Percentiles rank a stretch among this genome's conserved stretches.
These are phyloP conservation scores for Vitis riparia DNA, from an alignment of 164 flowering plant genomes.

Conservation along the genomic window DNA sequence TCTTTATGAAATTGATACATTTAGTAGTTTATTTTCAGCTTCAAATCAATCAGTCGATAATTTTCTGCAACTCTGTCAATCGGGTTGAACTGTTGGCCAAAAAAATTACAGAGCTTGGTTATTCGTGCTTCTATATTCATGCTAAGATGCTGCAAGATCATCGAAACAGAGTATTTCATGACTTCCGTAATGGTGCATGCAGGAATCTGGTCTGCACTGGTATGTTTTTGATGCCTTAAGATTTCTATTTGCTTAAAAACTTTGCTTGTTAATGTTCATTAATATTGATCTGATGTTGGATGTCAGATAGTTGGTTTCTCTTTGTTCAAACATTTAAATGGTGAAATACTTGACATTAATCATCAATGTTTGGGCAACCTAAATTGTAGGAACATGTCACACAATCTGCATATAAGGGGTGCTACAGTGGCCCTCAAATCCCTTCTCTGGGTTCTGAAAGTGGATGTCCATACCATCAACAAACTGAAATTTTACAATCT, in stretches of 20 bases:
- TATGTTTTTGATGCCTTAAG: constrained; percentile 19
- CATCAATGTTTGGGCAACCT: too few relatives aligned
- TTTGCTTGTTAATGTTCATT: too few relatives aligned
- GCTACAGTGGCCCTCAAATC: too few relatives aligned
- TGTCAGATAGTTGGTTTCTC: neutral
- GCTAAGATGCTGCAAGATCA: constrained; percentile 99
- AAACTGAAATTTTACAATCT: too few relatives aligned
- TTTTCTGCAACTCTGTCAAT: constrained; percentile 97
- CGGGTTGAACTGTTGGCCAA: constrained; percentile 96
- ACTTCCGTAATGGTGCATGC: constrained; percentile 99
- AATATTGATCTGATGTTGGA: neutral
- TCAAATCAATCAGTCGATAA: constrained; percentile 97
- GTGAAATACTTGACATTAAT: too few relatives aligned
- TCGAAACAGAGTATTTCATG: constrained; percentile 97
- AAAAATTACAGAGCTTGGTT: constrained; percentile 98
- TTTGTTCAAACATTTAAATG: too few relatives aligned
- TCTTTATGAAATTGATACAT: neutral
- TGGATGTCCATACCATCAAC: too few relatives aligned
- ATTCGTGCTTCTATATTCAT: constrained; percentile 97
- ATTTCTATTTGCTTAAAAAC: too few relatives aligned
- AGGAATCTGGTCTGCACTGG: constrained; percentile 99
- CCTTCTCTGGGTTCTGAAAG: too few relatives aligned
- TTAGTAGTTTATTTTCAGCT: constrained; percentile 52
- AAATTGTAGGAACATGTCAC: too few relatives aligned
- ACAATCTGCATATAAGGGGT: too few relatives aligned